Conservation (phyloP, 192 early-diverging fungal genomes). For the Podila minutissima region DNA sequence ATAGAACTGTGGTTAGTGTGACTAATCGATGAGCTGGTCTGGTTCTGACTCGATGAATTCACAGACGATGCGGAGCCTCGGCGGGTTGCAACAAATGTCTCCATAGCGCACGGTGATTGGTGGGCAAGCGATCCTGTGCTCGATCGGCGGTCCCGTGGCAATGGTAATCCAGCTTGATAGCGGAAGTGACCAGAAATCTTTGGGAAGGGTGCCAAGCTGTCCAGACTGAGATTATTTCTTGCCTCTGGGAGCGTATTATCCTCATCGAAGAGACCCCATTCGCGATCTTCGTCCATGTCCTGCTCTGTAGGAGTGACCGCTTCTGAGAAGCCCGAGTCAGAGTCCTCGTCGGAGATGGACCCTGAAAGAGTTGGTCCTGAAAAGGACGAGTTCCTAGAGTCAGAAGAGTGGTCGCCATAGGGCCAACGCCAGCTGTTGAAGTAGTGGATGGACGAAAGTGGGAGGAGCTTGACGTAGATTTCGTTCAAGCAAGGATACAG, state of each 20-base stretch:
- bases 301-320: constrained; percentile 4
- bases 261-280: constrained; percentile 45
- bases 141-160: constrained; percentile 42
- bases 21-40: neutral
- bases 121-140: constrained; percentile 39
- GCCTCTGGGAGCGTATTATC: constrained; percentile 12
- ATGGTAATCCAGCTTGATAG: neutral
- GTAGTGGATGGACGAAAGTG: constrained; percentile 37
- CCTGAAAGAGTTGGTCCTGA: neutral
- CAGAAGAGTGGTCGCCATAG: constrained; percentile 3
- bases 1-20: neutral
- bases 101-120: constrained; percentile 38
- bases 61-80: constrained; percentile 42
- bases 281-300: constrained; percentile 45
- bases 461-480: constrained; percentile 32
- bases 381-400: constrained; percentile 13
- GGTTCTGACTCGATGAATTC: constrained; percentile 2
- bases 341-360: constrained; percentile 20
- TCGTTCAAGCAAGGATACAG: constrained; percentile 39
- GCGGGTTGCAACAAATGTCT: constrained; percentile 36
- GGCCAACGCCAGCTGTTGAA: constrained; percentile 33
- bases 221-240: neutral
- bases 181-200: neutral
- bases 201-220: neutral
- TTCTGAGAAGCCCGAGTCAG: constrained; percentile 35